Evolutionary conservation across 2,329 filamentous ascomycete species (phyloP).

Genomic region (Graphilbum ipis-grandicollis): DNA sequence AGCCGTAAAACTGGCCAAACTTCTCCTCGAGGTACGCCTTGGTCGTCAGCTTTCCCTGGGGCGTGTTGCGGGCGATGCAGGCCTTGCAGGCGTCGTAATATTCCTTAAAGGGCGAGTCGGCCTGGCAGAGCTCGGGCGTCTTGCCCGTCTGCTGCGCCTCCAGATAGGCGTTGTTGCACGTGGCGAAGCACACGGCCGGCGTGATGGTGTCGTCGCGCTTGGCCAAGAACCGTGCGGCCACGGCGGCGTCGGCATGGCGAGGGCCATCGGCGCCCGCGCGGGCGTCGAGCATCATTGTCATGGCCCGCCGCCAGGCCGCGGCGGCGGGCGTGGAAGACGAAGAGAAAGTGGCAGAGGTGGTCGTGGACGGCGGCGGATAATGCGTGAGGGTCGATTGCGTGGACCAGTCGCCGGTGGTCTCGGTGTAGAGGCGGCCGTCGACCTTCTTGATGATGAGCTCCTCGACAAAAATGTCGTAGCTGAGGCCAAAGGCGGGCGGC

Average conservation of each 20-base stretch:
- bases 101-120: slow-evolving; percentile 22
- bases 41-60: slow-evolving; percentile 12
- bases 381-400: slow-evolving; percentile 31
- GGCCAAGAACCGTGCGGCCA: slow-evolving; percentile 9
- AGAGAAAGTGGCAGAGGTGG: slow-evolving; percentile 1
- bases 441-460: slow-evolving; percentile 19
- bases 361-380: slow-evolving; percentile 15
- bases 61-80: slow-evolving; percentile 20
- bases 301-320: not conserved
- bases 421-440: slow-evolving; percentile 18
- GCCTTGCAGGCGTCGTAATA: slow-evolving; percentile 19
- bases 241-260: no score
- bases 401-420: slow-evolving; percentile 37
- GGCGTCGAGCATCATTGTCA: no score
- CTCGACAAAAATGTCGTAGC: slow-evolving; percentile 41
- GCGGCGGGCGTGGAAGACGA: not conserved
- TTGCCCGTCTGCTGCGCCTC: slow-evolving; percentile 32
- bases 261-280: no score
- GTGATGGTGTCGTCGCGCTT: slow-evolving; percentile 23
- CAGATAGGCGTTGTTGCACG: slow-evolving; percentile 31
- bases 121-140: slow-evolving; percentile 23
- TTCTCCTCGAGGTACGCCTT: slow-evolving; percentile 18
- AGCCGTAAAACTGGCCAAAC: slow-evolving; percentile 28
- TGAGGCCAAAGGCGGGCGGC: slow-evolving; percentile 43
- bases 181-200: slow-evolving; percentile 31